Base-by-base conservation (phyloP, 495 filamentous ascomycete genomes). In the Penicillium parvum region DNA sequence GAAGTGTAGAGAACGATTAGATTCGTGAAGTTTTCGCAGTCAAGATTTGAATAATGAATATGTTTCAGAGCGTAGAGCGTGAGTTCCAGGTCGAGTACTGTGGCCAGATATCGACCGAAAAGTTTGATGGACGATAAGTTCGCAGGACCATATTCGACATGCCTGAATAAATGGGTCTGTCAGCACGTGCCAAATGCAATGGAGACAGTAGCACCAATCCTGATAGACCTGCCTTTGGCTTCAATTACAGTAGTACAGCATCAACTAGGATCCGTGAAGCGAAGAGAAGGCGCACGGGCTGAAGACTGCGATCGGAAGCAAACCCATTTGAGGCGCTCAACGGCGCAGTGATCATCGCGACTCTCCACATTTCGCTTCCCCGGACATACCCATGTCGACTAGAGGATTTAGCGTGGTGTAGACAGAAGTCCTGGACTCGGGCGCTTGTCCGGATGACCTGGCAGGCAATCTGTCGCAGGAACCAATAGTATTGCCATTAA, bases 291-390 rank as follows among this genome's bases (percentile, higher is more conserved):
- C 27, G 38, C 38, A 32, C 38, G 38, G 9, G 9, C 18, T 15
- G 12, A 27, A 19, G 27, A 11, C 40, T 29, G 44, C 23, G 37
- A 41, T 37, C 37, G 37, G 37, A 38, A 29, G 34, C 23, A 16
- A n/a, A n/a, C n/a, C n/a, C n/a, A n/a, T n/a, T n/a, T 3, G 41
- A 45, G 29, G 37, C 41, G 47, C 32, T 15, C 48, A 50, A 45
- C 32, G 45, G 46, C 22, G 34, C 22, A 23, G 37, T 27, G 48
- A 50, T 50, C 41, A 42, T 41, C 47, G 17, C 32, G 28, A 15
- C 15, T 25, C 48, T 50, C 48, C 48, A 50, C 48, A 46, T 15
- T 41, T 17, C 40, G 42, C 35, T 50, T 46, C 42, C 48, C 42
- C 42, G 33, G 42, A 45, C 25, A 21, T 43, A 7, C 23, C 23